phyloP scores from a whole-genome alignment of 306 rosid genomes.

The Vigna nakashimae region DNA sequence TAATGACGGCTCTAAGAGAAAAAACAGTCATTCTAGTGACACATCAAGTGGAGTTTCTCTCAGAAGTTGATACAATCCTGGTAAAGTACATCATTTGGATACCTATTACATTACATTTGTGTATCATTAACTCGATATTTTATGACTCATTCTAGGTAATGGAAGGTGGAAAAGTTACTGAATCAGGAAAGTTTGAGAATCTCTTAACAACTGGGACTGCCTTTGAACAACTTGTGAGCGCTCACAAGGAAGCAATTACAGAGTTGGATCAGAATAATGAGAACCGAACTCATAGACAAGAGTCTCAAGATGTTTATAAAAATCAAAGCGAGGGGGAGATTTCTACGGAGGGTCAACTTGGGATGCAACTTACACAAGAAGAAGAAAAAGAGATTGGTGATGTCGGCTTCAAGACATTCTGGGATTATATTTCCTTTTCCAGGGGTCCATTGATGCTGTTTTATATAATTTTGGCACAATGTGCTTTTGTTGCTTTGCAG shows the following conservation, averaged over 20 bases:
- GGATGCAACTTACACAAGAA: conserved; percentile 70
- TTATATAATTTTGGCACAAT: conserved; percentile 38
- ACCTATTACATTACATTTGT: too few relatives aligned
- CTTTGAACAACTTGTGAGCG: conserved; percentile 82
- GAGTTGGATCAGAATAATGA: conserved; percentile 46
- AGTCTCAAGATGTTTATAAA: conserved; percentile 40
- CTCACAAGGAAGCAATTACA: conserved; percentile 65
- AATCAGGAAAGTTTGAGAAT: conserved; percentile 75
- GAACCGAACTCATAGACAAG: conserved; percentile 42
- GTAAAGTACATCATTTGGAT: too few relatives aligned
- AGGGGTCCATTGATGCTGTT: conserved; percentile 51
- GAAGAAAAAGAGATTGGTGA: conserved; percentile 78
- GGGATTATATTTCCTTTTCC: conserved; percentile 64
- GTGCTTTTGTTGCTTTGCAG: conserved; percentile 58
- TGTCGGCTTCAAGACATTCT: conserved; percentile 73
- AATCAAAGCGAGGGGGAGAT: conserved; percentile 49
- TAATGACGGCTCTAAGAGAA: too few relatives aligned
- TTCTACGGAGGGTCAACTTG: conserved; percentile 44
- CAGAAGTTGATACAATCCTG: too few relatives aligned
- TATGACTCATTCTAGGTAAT: conserved; percentile 76
- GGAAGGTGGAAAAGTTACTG: conserved; percentile 61
- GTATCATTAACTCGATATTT: too few relatives aligned
- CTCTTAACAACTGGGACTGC: conserved; percentile 70
- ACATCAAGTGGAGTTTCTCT: too few relatives aligned
- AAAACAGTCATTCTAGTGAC: too few relatives aligned